These are phyloP conservation scores for Starmerella tilneyi DNA, from an alignment of 805 yeast genomes.

Conservation along the genomic window DNA sequence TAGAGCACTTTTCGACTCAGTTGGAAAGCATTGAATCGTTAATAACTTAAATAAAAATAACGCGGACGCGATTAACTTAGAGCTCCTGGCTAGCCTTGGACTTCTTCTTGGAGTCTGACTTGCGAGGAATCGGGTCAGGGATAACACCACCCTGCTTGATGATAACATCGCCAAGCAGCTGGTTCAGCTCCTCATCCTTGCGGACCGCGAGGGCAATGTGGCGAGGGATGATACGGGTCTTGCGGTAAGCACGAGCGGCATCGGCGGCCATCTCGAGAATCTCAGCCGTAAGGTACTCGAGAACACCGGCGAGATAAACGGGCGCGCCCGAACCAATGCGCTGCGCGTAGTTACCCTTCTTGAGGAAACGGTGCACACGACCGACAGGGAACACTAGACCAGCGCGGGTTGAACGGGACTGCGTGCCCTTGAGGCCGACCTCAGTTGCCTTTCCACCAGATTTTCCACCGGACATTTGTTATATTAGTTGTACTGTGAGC, in stretches of 20 bases:
- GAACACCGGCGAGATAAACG: conserved; percentile 87
- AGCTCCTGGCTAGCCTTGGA: conserved; percentile 35
- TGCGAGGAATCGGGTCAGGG: conserved; percentile 52
- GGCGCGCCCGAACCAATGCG: conserved; percentile 87
- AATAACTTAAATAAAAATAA: conserved; percentile 19
- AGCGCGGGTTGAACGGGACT: conserved; percentile 88
- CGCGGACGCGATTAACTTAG: conserved; percentile 22
- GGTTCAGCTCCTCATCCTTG: conserved; percentile 95
- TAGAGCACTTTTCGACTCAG: too few relatives aligned
- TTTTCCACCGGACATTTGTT: conserved; percentile 68
- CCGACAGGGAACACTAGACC: conserved; percentile 76
- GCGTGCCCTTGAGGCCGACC: conserved; percentile 85
- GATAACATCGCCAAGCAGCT: conserved; percentile 76
- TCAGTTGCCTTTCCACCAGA: conserved; percentile 82
- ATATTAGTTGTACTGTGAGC: conserved; percentile 10
- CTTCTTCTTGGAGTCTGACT: conserved; percentile 38
- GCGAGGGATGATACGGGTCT: conserved; percentile 95
- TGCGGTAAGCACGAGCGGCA: conserved; percentile 92
- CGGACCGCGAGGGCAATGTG: conserved; percentile 94
- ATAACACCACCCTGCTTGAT: conserved; percentile 97
- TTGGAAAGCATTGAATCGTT: conserved; percentile 9
- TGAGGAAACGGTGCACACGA: conserved; percentile 92
- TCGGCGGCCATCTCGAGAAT: conserved; percentile 96
- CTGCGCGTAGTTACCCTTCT: conserved; percentile 60
- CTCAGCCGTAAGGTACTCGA: conserved; percentile 94